These are phyloP conservation scores for Sicyos edulis DNA, from an alignment of 306 rosid species.

Conservation along the genomic window DNA sequence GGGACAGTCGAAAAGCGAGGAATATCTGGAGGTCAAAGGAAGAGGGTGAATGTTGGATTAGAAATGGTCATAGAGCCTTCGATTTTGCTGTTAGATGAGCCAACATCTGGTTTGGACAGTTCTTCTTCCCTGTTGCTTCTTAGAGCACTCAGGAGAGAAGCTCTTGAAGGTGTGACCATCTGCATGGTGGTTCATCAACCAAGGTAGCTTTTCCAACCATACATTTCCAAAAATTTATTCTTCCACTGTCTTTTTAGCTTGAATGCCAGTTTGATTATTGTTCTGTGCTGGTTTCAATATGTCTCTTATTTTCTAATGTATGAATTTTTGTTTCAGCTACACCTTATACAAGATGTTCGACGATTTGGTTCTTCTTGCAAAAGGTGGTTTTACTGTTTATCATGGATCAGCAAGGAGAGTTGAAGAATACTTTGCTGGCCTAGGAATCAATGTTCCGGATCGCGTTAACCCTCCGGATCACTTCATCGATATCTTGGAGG, in stretches of 20 bases:
- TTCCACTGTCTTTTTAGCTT: background rate
- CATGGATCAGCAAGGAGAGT: constrained; percentile 75
- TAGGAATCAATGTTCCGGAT: constrained; percentile 78
- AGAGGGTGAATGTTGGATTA: constrained; percentile 90
- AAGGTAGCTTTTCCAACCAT: constrained; percentile 45
- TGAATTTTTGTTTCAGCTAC: constrained; percentile 47
- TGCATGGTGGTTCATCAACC: constrained; percentile 99
- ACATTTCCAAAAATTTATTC: background rate
- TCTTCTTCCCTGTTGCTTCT: constrained; percentile 90
- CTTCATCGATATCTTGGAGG: constrained; percentile 90
- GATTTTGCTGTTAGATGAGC: constrained; percentile 87
- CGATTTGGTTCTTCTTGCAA: constrained; percentile 84
- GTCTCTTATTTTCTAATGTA: background rate
- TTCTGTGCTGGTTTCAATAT: background rate
- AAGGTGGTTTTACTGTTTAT: constrained; percentile 92
- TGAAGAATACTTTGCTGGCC: constrained; percentile 72
- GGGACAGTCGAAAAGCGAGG: constrained; percentile 98
- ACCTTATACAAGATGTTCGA: constrained; percentile 95
- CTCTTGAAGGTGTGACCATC: constrained; percentile 91
- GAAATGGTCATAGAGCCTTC: constrained; percentile 99
- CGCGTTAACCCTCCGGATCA: constrained; percentile 88
- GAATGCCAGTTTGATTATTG: background rate
- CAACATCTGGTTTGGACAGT: constrained; percentile 97
- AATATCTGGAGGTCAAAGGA: constrained; percentile 94
- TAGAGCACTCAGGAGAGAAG: constrained; percentile 89